phyloP scores from a whole-genome alignment of 257 asterid species.

The Solanum etuberosum region DNA sequence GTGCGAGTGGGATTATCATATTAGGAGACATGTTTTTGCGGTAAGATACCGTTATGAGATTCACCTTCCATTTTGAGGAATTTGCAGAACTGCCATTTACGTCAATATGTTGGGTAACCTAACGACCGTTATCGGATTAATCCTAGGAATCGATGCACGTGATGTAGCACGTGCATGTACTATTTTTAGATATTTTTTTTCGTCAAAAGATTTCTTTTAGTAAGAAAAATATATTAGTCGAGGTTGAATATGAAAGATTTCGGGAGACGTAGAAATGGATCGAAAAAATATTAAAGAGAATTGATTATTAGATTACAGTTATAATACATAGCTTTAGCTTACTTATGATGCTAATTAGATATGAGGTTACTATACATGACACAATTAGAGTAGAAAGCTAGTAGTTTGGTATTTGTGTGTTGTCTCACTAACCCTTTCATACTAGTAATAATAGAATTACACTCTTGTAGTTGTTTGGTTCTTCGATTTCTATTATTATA shows the following conservation, averaged over 20 bases:
- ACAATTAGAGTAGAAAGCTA: not conserved
- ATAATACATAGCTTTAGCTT: accelerated
- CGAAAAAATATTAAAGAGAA: too few species aligned
- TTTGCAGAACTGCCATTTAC: constrained; percentile 23
- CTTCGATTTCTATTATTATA: not conserved
- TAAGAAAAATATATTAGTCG: not conserved
- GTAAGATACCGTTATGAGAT: constrained; percentile 1
- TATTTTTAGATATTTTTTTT: not conserved
- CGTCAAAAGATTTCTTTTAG: not conserved
- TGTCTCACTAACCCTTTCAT: not conserved
- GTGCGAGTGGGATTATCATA: constrained; percentile 11
- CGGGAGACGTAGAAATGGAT: accelerated
- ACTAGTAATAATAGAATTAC: not conserved
- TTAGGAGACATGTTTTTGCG: constrained; percentile 14
- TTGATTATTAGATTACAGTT: too few species aligned
- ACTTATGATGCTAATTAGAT: not conserved
- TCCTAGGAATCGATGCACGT: constrained; percentile 20
- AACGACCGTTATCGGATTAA: not conserved
- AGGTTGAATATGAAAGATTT: not conserved
- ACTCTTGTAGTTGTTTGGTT: not conserved
- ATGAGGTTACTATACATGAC: not conserved
- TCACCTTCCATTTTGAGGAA: not conserved
- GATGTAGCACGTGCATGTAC: constrained; percentile 14
- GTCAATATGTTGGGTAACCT: constrained; percentile 25
- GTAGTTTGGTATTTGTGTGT: not conserved